phyloP scores from a whole-genome alignment of 495 filamentous ascomycete genomes.

The Penicillium taxi region DNA sequence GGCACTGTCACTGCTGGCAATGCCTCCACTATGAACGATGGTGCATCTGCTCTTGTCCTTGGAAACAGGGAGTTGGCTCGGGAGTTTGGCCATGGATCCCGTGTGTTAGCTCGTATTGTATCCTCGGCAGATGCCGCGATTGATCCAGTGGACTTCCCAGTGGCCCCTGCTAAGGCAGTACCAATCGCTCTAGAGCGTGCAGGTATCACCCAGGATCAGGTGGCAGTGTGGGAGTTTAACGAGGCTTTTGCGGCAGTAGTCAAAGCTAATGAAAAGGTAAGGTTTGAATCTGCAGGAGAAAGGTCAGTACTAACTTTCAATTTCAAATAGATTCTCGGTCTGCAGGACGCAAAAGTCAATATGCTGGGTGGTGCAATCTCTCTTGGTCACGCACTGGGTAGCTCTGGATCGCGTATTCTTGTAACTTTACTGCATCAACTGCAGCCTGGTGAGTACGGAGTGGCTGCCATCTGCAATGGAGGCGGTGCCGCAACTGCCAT shows the following conservation, averaged over 20 bases:
- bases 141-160: conserved; percentile 90
- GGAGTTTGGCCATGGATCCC: conserved; percentile 61
- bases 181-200: conserved; percentile 83
- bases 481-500: conserved; percentile 87
- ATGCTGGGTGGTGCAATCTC: conserved; percentile 85
- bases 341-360: conserved; percentile 74
- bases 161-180: conserved; percentile 87
- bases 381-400: conserved; percentile 88
- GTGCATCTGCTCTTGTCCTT: conserved; percentile 83
- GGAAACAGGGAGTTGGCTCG: conserved; percentile 67
- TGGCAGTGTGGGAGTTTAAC: conserved; percentile 95
- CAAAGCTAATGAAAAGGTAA: conserved; percentile 84
- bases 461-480: conserved; percentile 94
- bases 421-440: conserved; percentile 85
- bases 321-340: conserved; percentile 57
- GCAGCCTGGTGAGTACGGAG: conserved; percentile 84
- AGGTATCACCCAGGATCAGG: conserved; percentile 79
- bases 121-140: conserved; percentile 84
- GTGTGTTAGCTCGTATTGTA: conserved; percentile 78
- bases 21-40: conserved; percentile 86
- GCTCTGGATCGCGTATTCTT: conserved; percentile 87
- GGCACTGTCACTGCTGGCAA: conserved; percentile 95
- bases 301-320: conserved; percentile 10
- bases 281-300: conserved; percentile 1
- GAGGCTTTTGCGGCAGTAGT: conserved; percentile 96